Percentiles rank a stretch among this genome's conserved stretches.
Conservation (phyloP, 108 stramenopile genomes). For the Licmophora abbreviata region DNA sequence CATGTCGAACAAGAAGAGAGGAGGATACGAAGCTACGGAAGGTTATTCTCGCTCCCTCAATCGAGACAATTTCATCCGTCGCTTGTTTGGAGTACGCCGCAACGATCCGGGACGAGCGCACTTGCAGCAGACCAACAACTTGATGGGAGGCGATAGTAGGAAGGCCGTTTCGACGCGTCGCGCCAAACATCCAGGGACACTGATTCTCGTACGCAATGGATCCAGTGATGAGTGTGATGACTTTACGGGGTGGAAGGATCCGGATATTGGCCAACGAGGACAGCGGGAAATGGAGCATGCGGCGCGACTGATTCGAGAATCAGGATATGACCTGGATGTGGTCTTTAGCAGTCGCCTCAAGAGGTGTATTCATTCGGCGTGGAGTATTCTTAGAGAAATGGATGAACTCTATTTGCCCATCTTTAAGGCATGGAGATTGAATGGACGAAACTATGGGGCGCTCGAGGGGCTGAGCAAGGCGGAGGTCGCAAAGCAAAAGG, state of each 20-base stretch:
- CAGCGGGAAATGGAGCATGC: slow-evolving; percentile 50
- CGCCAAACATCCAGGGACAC: slow-evolving; percentile 52
- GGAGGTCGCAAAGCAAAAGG: slow-evolving; percentile 70
- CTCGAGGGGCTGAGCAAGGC: slow-evolving; percentile 82
- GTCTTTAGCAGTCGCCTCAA: slow-evolving; percentile 83
- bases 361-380: slow-evolving; percentile 84
- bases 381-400: slow-evolving; percentile 81
- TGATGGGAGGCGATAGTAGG: neutral
- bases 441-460: slow-evolving; percentile 91
- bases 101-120: neutral
- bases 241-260: slow-evolving; percentile 77
- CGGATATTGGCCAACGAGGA: slow-evolving; percentile 63
- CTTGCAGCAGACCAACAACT: neutral
- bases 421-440: slow-evolving; percentile 88
- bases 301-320: slow-evolving; percentile 34
- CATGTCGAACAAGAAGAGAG: too few species aligned
- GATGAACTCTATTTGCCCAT: slow-evolving; percentile 85
- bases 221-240: slow-evolving; percentile 65
- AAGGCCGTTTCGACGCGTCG: neutral
- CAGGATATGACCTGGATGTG: slow-evolving; percentile 84
- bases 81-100: neutral
- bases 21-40: slow-evolving; percentile 3
- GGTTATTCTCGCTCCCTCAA: slow-evolving; percentile 6
- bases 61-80: neutral
- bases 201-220: slow-evolving; percentile 81